Evolutionary conservation across 2,329 filamentous ascomycete genomes (phyloP), one percentile per base, ranked within the genome.

Genomic region (Botrytis medusae): DNA sequence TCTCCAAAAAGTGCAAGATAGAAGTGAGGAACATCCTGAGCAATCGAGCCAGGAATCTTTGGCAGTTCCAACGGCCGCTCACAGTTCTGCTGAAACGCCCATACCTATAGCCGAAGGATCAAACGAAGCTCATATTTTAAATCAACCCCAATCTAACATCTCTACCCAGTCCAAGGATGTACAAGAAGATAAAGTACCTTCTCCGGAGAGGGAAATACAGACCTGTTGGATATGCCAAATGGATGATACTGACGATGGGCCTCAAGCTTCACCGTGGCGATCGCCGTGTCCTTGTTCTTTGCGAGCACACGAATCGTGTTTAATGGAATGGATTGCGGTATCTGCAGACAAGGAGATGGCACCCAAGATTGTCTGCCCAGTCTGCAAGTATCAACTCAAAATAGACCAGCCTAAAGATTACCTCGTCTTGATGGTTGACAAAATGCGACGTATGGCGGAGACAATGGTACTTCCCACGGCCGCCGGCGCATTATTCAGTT

Each of bases 271-370:
- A 63, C 82, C 84, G 72, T 99, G 96, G 95, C 90, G 93, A 62
- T 93, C 92, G 72, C 95, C 96, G 2, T 99, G 96, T 81, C 92
- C 92, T 0, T 99, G 96, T 83, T 94, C 93, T 20, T 86, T 99
- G 57, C 93, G 93, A 72, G 96, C 95, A 1, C 96, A 99, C 81
- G 94, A 98, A 81, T 88, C 90, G 74, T 97, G 95, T 81, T 87
- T 98, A 77, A 86, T 98, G 57, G 92, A 94, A 79, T 99, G 95
- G 95, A 92, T 98, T 29, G 92, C 93, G n/a, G 70, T 67, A n/a
- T 67, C 70, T 40, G 70, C 44, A 67, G 60, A 72, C 20, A 94
- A 97, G 80, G 89, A 94, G 80, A 94, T 98, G 83, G 85, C 87
- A 34, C 88, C 88, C 2, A 90, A 90, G 75, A 89, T 98, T 76